phyloP scores from a whole-genome alignment of 345 rosid genomes.

The Balakata baccata region DNA sequence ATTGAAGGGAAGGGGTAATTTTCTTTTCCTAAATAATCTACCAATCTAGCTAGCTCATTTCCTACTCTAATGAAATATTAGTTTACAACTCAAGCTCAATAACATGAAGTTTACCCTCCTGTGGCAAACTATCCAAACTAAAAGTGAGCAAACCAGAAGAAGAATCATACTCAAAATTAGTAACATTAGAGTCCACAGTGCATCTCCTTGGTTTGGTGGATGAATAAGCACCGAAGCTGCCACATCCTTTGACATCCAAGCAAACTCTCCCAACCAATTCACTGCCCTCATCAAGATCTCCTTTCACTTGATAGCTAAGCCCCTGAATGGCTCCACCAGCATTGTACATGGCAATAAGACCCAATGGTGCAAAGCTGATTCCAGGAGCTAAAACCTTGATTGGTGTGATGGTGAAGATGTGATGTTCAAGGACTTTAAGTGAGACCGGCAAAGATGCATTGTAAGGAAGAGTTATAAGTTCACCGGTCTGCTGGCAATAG shows the following conservation, averaged over 20 bases:
- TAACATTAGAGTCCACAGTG: constrained; percentile 45
- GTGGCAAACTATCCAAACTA: constrained; percentile 43
- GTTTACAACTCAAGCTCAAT: constrained; percentile 44
- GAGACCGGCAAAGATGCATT: constrained; percentile 70
- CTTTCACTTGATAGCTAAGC: constrained; percentile 47
- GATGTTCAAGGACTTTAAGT: constrained; percentile 65
- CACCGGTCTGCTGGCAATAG: constrained; percentile 51
- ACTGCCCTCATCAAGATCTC: constrained; percentile 26
- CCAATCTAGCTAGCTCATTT: neutral
- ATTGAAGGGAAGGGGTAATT: neutral
- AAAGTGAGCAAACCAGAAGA: constrained; percentile 50
- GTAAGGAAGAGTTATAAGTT: constrained; percentile 53
- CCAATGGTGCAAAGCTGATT: constrained; percentile 68
- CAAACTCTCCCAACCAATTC: constrained; percentile 46
- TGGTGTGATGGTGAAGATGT: constrained; percentile 63
- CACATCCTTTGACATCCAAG: constrained; percentile 72
- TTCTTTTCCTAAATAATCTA: neutral
- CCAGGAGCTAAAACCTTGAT: constrained; percentile 48
- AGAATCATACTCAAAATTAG: constrained; percentile 46
- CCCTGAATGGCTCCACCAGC: constrained; percentile 81
- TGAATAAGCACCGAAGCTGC: constrained; percentile 70
- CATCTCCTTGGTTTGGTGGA: constrained; percentile 68
- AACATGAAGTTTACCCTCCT: constrained; percentile 44
- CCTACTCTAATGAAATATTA: neutral
- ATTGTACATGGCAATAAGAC: constrained; percentile 79